These are phyloP conservation scores for Protomyces gravidus DNA, from an alignment of 1,139 yeast genomes.

Conservation along the genomic window DNA sequence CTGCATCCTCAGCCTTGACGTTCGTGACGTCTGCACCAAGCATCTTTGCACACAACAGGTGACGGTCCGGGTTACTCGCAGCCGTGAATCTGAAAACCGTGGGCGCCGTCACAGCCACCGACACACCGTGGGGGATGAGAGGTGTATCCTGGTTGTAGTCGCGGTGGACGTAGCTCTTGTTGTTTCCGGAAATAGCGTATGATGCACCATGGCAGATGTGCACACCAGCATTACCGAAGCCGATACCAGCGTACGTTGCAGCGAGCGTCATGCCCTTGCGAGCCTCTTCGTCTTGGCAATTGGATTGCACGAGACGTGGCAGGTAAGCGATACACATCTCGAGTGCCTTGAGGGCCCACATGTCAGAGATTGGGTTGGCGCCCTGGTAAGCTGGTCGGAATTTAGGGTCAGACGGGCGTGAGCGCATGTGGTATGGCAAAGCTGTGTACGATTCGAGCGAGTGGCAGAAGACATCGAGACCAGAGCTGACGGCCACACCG, in stretches of 20 bases:
- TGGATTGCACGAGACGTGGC: constrained; percentile 42
- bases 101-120: constrained; percentile 46
- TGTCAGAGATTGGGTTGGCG: constrained; percentile 45
- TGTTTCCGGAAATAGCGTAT: constrained; percentile 44
- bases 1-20: constrained; percentile 43
- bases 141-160: constrained; percentile 44
- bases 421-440: constrained; percentile 43
- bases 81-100: constrained; percentile 45
- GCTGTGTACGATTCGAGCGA: constrained; percentile 48
- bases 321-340: constrained; percentile 43
- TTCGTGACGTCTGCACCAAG: constrained; percentile 44
- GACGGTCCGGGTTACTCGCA: constrained; percentile 45
- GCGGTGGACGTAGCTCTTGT: constrained; percentile 43
- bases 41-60: constrained; percentile 42
- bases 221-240: constrained; percentile 47
- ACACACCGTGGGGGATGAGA: constrained; percentile 45
- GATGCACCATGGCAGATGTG: constrained; percentile 46
- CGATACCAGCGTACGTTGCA: constrained; percentile 46
- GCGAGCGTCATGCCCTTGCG: constrained; percentile 45
- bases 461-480: constrained; percentile 48
- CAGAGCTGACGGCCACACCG: constrained; percentile 46
- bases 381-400: constrained; percentile 46
- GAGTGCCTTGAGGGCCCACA: constrained; percentile 44
- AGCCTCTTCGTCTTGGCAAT: constrained; percentile 44
- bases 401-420: constrained; percentile 42